Evolutionary conservation across 768 basidiomycete genomes (phyloP).

Genomic region (Amanita jacksonii): DNA sequence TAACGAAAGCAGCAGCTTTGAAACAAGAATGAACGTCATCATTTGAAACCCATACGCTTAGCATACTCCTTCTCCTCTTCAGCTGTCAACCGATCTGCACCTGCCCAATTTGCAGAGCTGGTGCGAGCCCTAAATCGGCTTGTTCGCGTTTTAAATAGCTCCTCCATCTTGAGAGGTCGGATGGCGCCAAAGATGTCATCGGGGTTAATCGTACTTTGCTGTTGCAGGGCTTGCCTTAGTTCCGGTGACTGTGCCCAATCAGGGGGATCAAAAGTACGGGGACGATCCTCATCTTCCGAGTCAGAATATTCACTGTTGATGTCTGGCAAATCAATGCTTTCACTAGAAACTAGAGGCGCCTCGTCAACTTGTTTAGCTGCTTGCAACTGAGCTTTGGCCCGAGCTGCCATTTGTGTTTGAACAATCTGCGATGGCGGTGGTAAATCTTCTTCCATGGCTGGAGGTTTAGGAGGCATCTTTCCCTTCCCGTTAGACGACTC

Average conservation of each 20-base stretch:
- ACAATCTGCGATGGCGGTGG: conserved; percentile 53
- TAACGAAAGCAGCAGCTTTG: too few relatives aligned
- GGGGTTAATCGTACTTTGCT: conserved; percentile 81
- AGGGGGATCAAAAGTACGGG: conserved; percentile 64
- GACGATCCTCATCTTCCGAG: conserved; percentile 83
- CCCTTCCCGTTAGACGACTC: conserved; percentile 35
- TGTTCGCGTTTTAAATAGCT: conserved; percentile 73
- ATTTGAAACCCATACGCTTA: conserved; percentile 79
- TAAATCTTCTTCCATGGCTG: conserved; percentile 33
- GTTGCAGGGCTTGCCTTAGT: conserved; percentile 65
- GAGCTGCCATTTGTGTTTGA: conserved; percentile 63
- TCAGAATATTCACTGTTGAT: conserved; percentile 97
- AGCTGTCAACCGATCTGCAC: conserved; percentile 76
- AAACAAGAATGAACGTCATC: too few relatives aligned
- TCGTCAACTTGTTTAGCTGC: conserved; percentile 39
- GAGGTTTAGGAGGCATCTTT: conserved; percentile 27
- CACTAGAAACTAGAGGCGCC: conserved; percentile 46
- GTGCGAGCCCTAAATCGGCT: conserved; percentile 83
- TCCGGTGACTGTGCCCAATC: conserved; percentile 91
- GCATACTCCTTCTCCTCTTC: conserved; percentile 87
- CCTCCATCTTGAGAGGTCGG: conserved; percentile 82
- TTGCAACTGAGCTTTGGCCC: conserved; percentile 56
- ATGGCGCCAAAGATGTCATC: conserved; percentile 91
- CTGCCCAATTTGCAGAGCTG: conserved; percentile 94
- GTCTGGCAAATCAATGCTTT: conserved; percentile 88